Base-by-base conservation (phyloP, 129 eudicot species). In the Erigeron canadensis region DNA sequence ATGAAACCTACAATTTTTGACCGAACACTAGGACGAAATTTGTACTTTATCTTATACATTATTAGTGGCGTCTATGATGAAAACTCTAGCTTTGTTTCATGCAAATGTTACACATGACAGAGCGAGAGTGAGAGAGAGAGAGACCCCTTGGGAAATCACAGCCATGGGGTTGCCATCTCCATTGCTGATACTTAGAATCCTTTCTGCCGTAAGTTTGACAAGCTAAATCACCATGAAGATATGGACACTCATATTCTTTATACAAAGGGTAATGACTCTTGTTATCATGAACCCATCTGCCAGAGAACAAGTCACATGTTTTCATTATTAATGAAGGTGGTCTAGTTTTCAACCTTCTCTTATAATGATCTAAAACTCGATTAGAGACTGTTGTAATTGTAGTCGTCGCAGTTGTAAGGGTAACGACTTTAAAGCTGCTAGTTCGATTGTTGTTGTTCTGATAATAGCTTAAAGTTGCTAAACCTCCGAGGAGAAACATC, bases 101-200 rank as follows among this genome's bases (percentile, higher is more conserved):
- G n/a, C n/a, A n/a, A n/a, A n/a, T n/a, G n/a, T n/a, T n/a, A n/a
- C n/a, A n/a, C n/a, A n/a, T n/a, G n/a, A n/a, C n/a, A n/a, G n/a
- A n/a, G n/a, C n/a, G 11, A 53, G 58, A 53, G 16, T 10, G 41
- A n/a, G 54, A 42, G 56, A 59, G 41, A 73, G n/a, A n/a, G n/a
- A n/a, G n/a, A n/a, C n/a, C n/a, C 78, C 56, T 76, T 5, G 81
- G 85, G 66, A 81, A 78, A 70, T 81, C 79, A 44, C 85, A 81
- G 12, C 59, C 78, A 65, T 76, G 55, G 18, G 85, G 85, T 76
- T 81, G 81, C 85, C 85, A 81, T 47, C 85, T 81, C 85, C 85
- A 81, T 39, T 53, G 18, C 13, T 81, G 81, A 76, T 71, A 81
- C 61, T 65, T 81, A 0, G 81, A 76, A 73, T 81, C 85, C 46